Base-by-base conservation (phyloP, 306 rosid species). In the Morella rubra region DNA sequence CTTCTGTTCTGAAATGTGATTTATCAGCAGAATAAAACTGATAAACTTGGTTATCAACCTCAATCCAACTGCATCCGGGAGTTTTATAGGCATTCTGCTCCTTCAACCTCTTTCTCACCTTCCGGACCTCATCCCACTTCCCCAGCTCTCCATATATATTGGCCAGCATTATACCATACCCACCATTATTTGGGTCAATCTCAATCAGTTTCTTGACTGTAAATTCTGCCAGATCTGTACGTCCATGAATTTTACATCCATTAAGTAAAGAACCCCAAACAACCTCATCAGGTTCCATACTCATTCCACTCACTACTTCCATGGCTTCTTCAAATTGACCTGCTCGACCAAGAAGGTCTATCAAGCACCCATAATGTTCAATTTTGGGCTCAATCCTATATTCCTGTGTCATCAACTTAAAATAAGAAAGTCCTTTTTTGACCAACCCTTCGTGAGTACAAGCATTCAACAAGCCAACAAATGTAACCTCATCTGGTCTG, bases 31-130 rank as follows among this genome's bases (percentile, higher is more conserved):
- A 86, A 80, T 81, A 85, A 83, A 89, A 91, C 20, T 86, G 98
- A 83, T 72, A 83, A 79, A 89, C 88, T 47, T 83, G 82, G 66
- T 89, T 83, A 69, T 89, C 90, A 45, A 91, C 74, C 79, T 93
- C 96, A 69, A 93, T 84, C 96, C 98, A 91, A 79, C 95, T 91
- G 81, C 96, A 89, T 6, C 98, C 95, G 45, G 95, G 98, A 66
- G 85, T 82, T 69, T 91, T 89, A 44, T 74, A 80, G 55, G 89
- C 87, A 62, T 77, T 87, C 58, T 73, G 85, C 73, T 82, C 86
- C 84, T 88, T 86, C 87, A 89, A 72, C 41, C 47, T 72, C 80
- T 73, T 86, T 75, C 95, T 81, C 42, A 89, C 84, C 71, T 82
- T 88, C 27, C 88, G 78, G 24, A 87, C 91, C 59, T 91, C 96